Conservation (phyloP, 768 basidiomycete species). For the Collybiopsis confluens region DNA sequence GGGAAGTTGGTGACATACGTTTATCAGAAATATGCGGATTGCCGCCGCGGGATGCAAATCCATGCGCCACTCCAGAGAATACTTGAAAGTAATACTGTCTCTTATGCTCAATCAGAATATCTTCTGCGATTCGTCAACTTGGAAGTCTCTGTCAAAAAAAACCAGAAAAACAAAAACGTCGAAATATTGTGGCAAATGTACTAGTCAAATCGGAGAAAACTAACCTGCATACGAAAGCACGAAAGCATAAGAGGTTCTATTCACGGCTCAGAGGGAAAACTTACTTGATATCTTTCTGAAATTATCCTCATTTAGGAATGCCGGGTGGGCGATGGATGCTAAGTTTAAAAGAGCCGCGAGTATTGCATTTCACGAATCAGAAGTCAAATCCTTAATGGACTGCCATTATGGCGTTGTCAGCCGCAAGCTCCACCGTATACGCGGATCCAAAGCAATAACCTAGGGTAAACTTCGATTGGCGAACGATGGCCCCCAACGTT, state of each 20-base stretch:
- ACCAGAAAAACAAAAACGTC: conserved; percentile 15
- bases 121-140: conserved; percentile 53
- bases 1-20: too few species aligned
- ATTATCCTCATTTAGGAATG: too few species aligned
- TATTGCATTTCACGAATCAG: neutral
- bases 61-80: conserved; percentile 46
- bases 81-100: conserved; percentile 53
- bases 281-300: too few species aligned
- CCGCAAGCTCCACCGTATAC: conserved; percentile 41
- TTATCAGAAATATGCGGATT: conserved; percentile 35
- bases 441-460: conserved; percentile 61
- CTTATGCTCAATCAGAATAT: conserved; percentile 47
- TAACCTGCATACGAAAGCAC: conserved; percentile 53
- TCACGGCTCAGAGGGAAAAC: too few species aligned
- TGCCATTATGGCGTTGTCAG: too few species aligned
- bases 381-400: neutral
- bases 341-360: too few species aligned
- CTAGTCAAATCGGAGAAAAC: too few species aligned
- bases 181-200: too few species aligned
- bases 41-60: conserved; percentile 46
- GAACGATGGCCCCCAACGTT: too few species aligned
- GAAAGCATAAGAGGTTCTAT: too few species aligned
- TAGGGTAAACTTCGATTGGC: conserved; percentile 14
- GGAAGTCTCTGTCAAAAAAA: conserved; percentile 32
- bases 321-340: too few species aligned